Evolutionary conservation across 495 filamentous ascomycete species (phyloP), one percentile per base, ranked within the genome.

Genomic region (Hypoxylon cercidicola): DNA sequence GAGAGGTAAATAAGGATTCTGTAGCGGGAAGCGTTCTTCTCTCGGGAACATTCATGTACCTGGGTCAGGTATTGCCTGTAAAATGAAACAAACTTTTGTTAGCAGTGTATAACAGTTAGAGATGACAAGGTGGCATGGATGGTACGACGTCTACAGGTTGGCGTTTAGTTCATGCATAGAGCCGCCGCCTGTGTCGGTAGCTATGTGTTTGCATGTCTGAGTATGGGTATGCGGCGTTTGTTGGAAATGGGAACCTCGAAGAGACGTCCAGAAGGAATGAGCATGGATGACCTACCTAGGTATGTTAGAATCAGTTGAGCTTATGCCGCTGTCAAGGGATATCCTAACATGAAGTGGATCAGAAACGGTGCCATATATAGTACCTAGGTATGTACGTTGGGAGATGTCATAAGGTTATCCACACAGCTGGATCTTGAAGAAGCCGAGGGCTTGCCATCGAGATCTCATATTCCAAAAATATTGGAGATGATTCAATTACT

Each of bases 401-500:
- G 6, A 21, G 21, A 28, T 40, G 12, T 52, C 40, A 58, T 59
- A 52, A 40, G 32, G 20, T 20, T 48, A 61, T 57, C 58, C 53
- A 49, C 35, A 21, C 28, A 18, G 48, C 43, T 41, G 47, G 58
- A 53, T 49, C 48, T 45, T 1, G 19, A 32, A 54, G 15, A 32
- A 53, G 30, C 18, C 48, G 49, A 39, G 59, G 48, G 19, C 23
- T 30, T 41, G 34, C 19, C 8, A 52, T 45, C 47, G 47, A 62
- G 55, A 56, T 66, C 56, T 64, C 47, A 41, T 16, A 23, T 50
- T 35, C 56, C 8, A 47, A 11, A 32, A 40, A 25, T 25, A 25
- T 25, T 25, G 23, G 23, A 25, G 23, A 25, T 25, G 23, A 5
- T 25, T 25, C 23, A 25, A 25, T 25, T 25, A n/a, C n/a, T n/a